Evolutionary conservation across 495 filamentous ascomycete species (phyloP).

Genomic region (Podospora pseudoanserina): DNA sequence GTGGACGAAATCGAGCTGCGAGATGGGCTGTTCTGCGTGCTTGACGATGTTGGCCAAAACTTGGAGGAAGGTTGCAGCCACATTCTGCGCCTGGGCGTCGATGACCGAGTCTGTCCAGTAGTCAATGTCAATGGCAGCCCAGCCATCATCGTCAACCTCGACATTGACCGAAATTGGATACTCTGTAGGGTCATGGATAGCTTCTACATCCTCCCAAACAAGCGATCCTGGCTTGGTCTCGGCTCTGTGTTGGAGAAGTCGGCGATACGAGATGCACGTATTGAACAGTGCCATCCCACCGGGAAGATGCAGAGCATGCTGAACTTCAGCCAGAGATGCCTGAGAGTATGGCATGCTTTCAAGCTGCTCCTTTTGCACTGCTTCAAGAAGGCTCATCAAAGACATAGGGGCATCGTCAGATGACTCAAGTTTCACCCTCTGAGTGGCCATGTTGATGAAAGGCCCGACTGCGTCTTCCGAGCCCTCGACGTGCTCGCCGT

Average conservation of each 20-base stretch:
- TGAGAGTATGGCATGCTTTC: conserved; percentile 39
- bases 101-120: conserved; percentile 51
- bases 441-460: conserved; percentile 56
- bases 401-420: neutral
- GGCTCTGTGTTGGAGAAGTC: neutral
- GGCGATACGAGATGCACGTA: conserved; percentile 33
- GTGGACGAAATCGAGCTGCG: conserved; percentile 16
- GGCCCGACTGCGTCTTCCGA: conserved; percentile 49
- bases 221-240: neutral
- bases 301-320: conserved; percentile 33
- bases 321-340: conserved; percentile 40
- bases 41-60: conserved; percentile 44
- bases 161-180: conserved; percentile 54
- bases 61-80: conserved; percentile 48
- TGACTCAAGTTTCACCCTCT: conserved; percentile 33
- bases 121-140: conserved; percentile 49
- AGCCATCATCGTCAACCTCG: conserved; percentile 43
- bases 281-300: conserved; percentile 34
- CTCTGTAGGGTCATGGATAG: conserved; percentile 56
- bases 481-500: conserved; percentile 39
- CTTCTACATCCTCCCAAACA: conserved; percentile 17
- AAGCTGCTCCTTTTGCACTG: conserved; percentile 34
- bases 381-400: conserved; percentile 19
- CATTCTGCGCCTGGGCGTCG: conserved; percentile 44
- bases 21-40: conserved; percentile 25